Evolutionary conservation across 176 grass and related monocot genomes (phyloP), one percentile per base, ranked within the genome.

Genomic region (Oryza longistaminata): DNA sequence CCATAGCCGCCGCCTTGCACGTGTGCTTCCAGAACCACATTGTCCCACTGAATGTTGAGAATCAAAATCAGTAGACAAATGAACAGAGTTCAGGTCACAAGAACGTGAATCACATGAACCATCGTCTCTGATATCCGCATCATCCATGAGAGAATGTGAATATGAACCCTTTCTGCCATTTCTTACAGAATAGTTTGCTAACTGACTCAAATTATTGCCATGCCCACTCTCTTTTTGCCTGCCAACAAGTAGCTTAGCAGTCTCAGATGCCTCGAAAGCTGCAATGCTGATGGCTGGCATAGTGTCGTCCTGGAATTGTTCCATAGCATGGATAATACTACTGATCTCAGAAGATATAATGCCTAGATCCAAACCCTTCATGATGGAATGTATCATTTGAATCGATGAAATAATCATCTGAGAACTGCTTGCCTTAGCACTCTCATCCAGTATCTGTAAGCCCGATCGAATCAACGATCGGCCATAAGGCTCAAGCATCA

Each of bases 381-480:
- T 91, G 78, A 96, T 82, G 26, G 55, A 89, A 45, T 90, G 74
- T 25, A 91, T 79, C 94, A 91, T 96, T 52, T 91, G 52, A 83
- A 96, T 88, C 17, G 91, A 88, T 45, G 76, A 78, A 64, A 91
- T 58, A 22, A 87, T 86, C 53, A 77, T 74, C 70, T 80, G 78
- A 35, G 74, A 76, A 49, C 44, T 66, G 24, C 40, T 82, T 61
- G 55, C 60, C 31, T 80, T 83, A 24, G 68, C 82, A 68, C 39
- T 80, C 7, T 17, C 45, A 62, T 72, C 83, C 81, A 96, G 82
- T 49, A 96, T 85, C 1, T 53, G 81, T 64, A 96, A 74, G 19
- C 89, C 94, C 11, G 94, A 96, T 76, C 79, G 86, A 73, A 96
- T 74, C 60, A 96, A 83, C 33, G 94, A 91, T 17, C 91, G 82